phyloP scores from a whole-genome alignment of 108 stramenopile genomes.

The Cyclotella atomus region DNA sequence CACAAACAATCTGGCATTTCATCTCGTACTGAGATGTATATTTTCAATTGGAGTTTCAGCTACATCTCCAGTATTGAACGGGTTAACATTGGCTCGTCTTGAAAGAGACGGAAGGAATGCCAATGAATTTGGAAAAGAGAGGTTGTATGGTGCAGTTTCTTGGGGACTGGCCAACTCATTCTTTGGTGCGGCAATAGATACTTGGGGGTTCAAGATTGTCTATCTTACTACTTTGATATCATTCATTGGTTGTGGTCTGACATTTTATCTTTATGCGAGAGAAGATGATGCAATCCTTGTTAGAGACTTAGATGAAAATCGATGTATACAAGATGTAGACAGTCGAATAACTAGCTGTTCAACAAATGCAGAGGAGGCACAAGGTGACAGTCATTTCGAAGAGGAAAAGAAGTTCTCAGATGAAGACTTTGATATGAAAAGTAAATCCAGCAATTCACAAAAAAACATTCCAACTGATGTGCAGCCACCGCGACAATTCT shows the following conservation, averaged over 20 bases:
- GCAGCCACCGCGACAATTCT: not conserved
- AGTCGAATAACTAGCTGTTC: too few species aligned
- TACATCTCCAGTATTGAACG: slow-evolving; percentile 43
- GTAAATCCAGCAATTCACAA: not conserved
- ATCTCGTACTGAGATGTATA: slow-evolving; percentile 33
- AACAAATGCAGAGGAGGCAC: too few species aligned
- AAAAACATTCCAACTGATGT: slow-evolving; percentile 3
- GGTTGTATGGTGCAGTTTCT: slow-evolving; percentile 49
- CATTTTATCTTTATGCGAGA: slow-evolving; percentile 42
- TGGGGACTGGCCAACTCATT: slow-evolving; percentile 51
- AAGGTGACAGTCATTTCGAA: slow-evolving; percentile 1
- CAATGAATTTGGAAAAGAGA: slow-evolving; percentile 50
- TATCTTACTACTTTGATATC: slow-evolving; percentile 36
- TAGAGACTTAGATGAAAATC: not conserved
- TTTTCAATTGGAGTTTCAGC: slow-evolving; percentile 38
- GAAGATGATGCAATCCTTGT: not conserved
- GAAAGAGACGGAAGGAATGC: slow-evolving; percentile 39
- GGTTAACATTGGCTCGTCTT: slow-evolving; percentile 55
- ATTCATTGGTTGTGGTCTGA: slow-evolving; percentile 30
- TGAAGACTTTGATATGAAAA: slow-evolving; percentile 1
- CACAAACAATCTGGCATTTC: slow-evolving; percentile 31
- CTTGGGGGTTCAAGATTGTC: slow-evolving; percentile 35
- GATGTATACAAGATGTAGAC: not conserved
- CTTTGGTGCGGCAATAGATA: slow-evolving; percentile 43
- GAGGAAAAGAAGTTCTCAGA: slow-evolving; percentile 17